Evolutionary conservation across 164 flowering plant species (phyloP).

Genomic region (Paratinospora sagittata): DNA sequence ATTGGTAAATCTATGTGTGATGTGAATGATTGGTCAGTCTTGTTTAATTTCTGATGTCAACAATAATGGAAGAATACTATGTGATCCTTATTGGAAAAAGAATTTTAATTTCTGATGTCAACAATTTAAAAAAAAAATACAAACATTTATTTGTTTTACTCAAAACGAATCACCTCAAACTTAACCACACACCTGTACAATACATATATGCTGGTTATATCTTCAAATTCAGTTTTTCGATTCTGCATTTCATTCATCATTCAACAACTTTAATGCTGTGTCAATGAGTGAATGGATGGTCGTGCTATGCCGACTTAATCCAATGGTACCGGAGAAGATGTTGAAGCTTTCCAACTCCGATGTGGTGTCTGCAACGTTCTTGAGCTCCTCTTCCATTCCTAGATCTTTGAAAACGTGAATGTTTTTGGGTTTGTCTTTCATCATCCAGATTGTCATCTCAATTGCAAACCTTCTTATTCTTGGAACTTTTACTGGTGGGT

Average conservation of each 20-base stretch:
- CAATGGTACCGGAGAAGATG: slow-evolving; percentile 86
- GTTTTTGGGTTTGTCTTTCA: slow-evolving; percentile 43
- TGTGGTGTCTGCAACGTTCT: slow-evolving; percentile 61
- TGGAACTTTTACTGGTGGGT: slow-evolving; percentile 64
- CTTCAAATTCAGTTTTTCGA: not conserved
- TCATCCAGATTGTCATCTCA: slow-evolving; percentile 85
- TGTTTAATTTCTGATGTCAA: too few species aligned
- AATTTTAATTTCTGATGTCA: not conserved
- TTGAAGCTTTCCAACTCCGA: slow-evolving; percentile 88
- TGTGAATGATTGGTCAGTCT: too few species aligned
- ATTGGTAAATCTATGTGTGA: too few species aligned
- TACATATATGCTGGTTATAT: not conserved
- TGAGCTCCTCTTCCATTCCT: slow-evolving; percentile 62
- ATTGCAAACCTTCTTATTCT: slow-evolving; percentile 72
- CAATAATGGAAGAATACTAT: not conserved
- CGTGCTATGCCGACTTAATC: slow-evolving; percentile 54
- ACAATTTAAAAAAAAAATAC: not conserved
- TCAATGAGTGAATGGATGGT: slow-evolving; percentile 66
- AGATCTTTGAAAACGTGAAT: slow-evolving; percentile 39
- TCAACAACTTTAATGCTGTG: slow-evolving; percentile 45
- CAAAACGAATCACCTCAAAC: not conserved
- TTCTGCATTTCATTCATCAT: slow-evolving; percentile 9
- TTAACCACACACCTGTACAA: not conserved
- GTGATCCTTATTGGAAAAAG: not conserved
- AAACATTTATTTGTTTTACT: not conserved